phyloP scores from a whole-genome alignment of 2,329 filamentous ascomycete genomes.

The Epichloe sibirici region DNA sequence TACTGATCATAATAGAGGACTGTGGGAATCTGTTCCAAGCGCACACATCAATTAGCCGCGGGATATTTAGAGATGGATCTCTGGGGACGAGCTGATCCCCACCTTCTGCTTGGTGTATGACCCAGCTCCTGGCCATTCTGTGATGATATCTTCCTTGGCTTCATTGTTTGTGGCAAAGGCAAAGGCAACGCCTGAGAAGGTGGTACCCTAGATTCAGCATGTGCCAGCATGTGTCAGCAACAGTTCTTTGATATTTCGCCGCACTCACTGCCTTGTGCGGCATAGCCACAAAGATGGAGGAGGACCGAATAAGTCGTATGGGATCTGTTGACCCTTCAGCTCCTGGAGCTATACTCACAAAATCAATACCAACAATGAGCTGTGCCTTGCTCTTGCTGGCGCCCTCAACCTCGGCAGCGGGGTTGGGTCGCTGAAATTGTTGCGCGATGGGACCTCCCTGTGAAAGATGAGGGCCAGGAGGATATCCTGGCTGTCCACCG shows the following conservation, averaged over 20 bases:
- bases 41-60: neutral
- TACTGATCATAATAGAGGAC: slow-evolving; percentile 99
- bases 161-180: slow-evolving; percentile 96
- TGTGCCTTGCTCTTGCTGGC: slow-evolving; percentile 87
- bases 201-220: slow-evolving; percentile 58
- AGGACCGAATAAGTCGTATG: neutral
- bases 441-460: slow-evolving; percentile 26
- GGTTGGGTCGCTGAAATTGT: slow-evolving; percentile 28
- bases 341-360: slow-evolving; percentile 47
- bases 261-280: neutral
- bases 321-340: neutral
- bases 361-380: slow-evolving; percentile 97
- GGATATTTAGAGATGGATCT: neutral
- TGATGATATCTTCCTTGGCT: slow-evolving; percentile 96
- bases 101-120: slow-evolving; percentile 99
- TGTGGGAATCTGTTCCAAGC: slow-evolving; percentile 65
- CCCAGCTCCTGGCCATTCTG: slow-evolving; percentile 95
- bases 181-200: slow-evolving; percentile 94
- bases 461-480: slow-evolving; percentile 29
- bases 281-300: neutral
- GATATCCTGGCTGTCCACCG: slow-evolving; percentile 34
- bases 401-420: slow-evolving; percentile 68
- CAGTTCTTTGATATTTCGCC: neutral
- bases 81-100: slow-evolving; percentile 10
- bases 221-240: slow-evolving; percentile 5